Evolutionary conservation across 306 rosid genomes (phyloP).

Genomic region (Vicia faba): DNA sequence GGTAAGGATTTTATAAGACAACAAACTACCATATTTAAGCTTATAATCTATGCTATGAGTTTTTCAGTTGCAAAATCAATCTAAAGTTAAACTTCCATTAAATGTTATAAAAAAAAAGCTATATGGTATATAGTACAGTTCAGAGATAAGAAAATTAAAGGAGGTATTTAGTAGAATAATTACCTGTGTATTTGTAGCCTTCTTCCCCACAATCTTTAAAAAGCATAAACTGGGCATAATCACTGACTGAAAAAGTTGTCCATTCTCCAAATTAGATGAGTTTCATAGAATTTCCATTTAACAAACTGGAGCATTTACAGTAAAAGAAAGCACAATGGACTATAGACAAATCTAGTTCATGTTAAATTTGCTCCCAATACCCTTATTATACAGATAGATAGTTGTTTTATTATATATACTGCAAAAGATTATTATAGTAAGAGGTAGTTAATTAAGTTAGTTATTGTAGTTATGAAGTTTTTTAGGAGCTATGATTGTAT

Average conservation of each 20-base stretch:
- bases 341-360: neutral
- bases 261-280: constrained; percentile 23
- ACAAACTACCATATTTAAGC: neutral
- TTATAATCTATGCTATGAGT: neutral
- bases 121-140: neutral
- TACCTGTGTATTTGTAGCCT: constrained; percentile 67
- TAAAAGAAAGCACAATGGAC: neutral
- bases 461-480: too few relatives aligned
- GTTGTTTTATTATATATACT: too few relatives aligned
- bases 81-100: neutral
- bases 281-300: constrained; percentile 24
- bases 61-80: neutral
- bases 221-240: constrained; percentile 73
- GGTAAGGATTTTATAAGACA: too few relatives aligned
- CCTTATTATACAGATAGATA: too few relatives aligned
- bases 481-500: too few relatives aligned
- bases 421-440: too few relatives aligned
- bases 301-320: constrained; percentile 5
- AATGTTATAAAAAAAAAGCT: neutral
- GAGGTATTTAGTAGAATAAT: constrained; percentile 3
- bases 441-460: too few relatives aligned
- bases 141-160: neutral
- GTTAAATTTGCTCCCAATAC: neutral
- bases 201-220: constrained; percentile 65
- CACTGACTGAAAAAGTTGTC: constrained; percentile 53